These are phyloP conservation scores for Laguncularia racemosa DNA, from an alignment of 345 rosid species.

Conservation along the genomic window DNA sequence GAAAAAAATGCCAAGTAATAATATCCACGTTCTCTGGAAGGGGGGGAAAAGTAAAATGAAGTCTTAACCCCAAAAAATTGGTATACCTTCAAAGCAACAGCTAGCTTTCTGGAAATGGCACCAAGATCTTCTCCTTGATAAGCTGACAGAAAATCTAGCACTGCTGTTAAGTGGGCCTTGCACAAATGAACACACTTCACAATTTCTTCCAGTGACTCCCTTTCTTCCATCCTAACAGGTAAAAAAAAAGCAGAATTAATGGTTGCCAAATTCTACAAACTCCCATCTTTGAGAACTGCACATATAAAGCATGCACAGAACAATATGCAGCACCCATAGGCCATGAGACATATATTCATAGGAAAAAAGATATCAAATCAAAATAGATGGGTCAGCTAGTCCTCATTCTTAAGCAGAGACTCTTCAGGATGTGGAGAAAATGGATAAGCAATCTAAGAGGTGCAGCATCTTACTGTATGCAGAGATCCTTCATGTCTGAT, in stretches of 20 bases:
- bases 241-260: too few species aligned
- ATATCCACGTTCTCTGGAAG: neutral
- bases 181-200: constrained; percentile 39
- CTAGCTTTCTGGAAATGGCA: constrained; percentile 28
- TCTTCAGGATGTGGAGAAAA: neutral
- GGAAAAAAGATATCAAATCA: too few species aligned
- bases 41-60: neutral
- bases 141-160: constrained; percentile 29
- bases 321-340: too few species aligned
- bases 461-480: constrained; percentile 33
- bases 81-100: constrained; percentile 50
- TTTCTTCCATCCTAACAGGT: constrained; percentile 49
- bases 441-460: neutral
- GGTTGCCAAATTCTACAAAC: too few species aligned
- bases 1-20: too few species aligned
- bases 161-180: constrained; percentile 32
- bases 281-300: too few species aligned
- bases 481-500: constrained; percentile 29
- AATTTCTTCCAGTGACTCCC: constrained; percentile 27
- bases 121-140: constrained; percentile 29
- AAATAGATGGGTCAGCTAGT: too few species aligned
- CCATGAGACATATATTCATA: too few species aligned
- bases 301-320: too few species aligned
- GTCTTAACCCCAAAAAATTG: neutral
- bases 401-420: neutral